phyloP scores from a whole-genome alignment of 2,329 filamentous ascomycete species.

The Pleochaeta shiraiana region DNA sequence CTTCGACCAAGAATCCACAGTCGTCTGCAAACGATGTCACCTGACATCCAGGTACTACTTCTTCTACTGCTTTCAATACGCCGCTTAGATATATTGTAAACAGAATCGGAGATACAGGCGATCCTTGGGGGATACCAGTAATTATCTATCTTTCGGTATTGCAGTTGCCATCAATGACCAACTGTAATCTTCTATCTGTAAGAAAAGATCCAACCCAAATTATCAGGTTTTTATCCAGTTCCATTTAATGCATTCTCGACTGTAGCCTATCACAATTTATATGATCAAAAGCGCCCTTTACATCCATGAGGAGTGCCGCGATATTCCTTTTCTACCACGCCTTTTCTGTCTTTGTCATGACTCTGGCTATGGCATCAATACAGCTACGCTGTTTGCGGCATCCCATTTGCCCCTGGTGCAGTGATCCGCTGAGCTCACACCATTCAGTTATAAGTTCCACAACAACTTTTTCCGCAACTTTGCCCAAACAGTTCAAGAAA shows the following conservation, averaged over 20 bases:
- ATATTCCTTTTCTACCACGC: background rate
- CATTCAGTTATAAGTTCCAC: background rate
- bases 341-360: background rate
- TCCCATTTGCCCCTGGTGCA: background rate
- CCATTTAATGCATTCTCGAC: background rate
- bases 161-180: background rate
- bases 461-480: background rate
- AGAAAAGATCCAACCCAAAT: too few species aligned
- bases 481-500: background rate
- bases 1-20: background rate
- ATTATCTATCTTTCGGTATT: background rate
- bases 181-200: background rate
- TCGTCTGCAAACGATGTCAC: background rate
- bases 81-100: slow-evolving; percentile 1
- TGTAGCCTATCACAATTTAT: background rate
- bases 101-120: background rate
- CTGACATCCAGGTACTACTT: background rate
- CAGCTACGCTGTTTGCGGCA: background rate
- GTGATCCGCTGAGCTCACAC: background rate
- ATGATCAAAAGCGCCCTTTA: background rate
- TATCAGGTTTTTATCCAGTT: background rate
- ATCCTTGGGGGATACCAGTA: background rate
- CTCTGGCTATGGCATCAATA: background rate
- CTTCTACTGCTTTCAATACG: background rate
- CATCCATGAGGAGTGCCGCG: background rate